A percentile compares a stretch with the other conserved stretches of the same genome.
These are phyloP conservation scores for Penicillium frequentans DNA, from an alignment of 2,329 filamentous ascomycete genomes.

Conservation along the genomic window DNA sequence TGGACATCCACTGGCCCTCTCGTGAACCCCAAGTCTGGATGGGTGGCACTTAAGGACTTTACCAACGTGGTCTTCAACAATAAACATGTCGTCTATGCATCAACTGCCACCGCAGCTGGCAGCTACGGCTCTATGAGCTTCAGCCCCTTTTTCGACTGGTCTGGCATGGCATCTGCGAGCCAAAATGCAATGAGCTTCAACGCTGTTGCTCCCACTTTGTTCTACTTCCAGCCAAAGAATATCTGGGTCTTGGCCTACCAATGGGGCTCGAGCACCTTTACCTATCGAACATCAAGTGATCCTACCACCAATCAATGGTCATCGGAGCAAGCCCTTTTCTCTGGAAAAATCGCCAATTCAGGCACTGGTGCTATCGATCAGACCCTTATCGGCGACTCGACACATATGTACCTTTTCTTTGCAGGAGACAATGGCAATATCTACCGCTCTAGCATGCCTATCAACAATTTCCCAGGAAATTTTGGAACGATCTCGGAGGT, in stretches of 20 bases:
- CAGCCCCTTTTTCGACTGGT: not conserved
- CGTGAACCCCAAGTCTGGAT: constrained; percentile 55
- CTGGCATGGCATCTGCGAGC: not conserved
- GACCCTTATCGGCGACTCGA: not conserved
- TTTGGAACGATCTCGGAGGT: not conserved
- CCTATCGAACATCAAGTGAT: constrained; percentile 47
- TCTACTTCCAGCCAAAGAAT: constrained; percentile 52
- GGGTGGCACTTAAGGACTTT: constrained; percentile 39
- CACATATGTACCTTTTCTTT: not conserved
- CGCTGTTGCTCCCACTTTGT: constrained; percentile 56
- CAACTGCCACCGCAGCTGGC: too few relatives aligned
- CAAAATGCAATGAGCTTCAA: not conserved
- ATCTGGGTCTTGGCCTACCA: not conserved
- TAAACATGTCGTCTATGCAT: not conserved
- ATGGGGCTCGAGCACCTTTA: constrained; percentile 62
- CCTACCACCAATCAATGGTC: not conserved
- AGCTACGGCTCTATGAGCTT: not conserved
- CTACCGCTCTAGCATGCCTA: not conserved
- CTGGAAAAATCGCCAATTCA: not conserved
- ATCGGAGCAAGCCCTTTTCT: not conserved
- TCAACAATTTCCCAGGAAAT: not conserved
- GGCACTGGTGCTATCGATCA: not conserved
- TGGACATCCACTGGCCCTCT: constrained; percentile 58
- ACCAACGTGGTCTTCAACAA: not conserved
- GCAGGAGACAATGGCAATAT: not conserved